phyloP scores from a whole-genome alignment of 306 rosid species.

The Pterocarpus macrocarpus region DNA sequence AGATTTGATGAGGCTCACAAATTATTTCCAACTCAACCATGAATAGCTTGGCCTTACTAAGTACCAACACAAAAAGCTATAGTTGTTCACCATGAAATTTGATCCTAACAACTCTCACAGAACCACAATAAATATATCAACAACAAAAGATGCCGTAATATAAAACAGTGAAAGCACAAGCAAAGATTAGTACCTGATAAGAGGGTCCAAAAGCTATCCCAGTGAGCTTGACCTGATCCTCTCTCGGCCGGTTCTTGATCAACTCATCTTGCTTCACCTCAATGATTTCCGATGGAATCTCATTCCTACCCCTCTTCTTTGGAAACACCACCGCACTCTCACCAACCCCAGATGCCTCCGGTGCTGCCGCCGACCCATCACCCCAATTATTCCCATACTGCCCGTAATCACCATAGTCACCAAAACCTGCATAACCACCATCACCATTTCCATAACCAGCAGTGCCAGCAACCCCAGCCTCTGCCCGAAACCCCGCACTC shows the following conservation, averaged over 20 bases:
- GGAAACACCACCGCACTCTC: slow-evolving; percentile 47
- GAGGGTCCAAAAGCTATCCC: slow-evolving; percentile 96
- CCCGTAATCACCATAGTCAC: slow-evolving; percentile 52
- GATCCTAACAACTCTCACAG: slow-evolving; percentile 13
- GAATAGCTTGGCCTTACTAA: not conserved
- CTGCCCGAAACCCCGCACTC: slow-evolving; percentile 47
- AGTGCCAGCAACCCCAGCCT: slow-evolving; percentile 48
- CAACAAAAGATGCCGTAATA: not conserved
- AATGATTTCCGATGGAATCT: slow-evolving; percentile 74
- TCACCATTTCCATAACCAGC: slow-evolving; percentile 48
- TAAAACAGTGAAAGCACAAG: slow-evolving; percentile 22
- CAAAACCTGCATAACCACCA: slow-evolving; percentile 53
- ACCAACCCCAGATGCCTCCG: slow-evolving; percentile 44
- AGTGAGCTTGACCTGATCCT: slow-evolving; percentile 83
- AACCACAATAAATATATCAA: not conserved
- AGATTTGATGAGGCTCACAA: not conserved
- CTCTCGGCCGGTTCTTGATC: slow-evolving; percentile 92
- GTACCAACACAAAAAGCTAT: not conserved
- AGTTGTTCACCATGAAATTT: not conserved
- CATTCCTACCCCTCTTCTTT: slow-evolving; percentile 82
- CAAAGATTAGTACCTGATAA: slow-evolving; percentile 71
- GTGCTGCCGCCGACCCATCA: slow-evolving; percentile 47
- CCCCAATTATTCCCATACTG: slow-evolving; percentile 63
- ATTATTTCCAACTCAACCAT: slow-evolving; percentile 19
- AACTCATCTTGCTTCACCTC: slow-evolving; percentile 97